Evolutionary conservation across 2,329 filamentous ascomycete species (phyloP).

Genomic region (Magnaporthiopsis rhizophila): DNA sequence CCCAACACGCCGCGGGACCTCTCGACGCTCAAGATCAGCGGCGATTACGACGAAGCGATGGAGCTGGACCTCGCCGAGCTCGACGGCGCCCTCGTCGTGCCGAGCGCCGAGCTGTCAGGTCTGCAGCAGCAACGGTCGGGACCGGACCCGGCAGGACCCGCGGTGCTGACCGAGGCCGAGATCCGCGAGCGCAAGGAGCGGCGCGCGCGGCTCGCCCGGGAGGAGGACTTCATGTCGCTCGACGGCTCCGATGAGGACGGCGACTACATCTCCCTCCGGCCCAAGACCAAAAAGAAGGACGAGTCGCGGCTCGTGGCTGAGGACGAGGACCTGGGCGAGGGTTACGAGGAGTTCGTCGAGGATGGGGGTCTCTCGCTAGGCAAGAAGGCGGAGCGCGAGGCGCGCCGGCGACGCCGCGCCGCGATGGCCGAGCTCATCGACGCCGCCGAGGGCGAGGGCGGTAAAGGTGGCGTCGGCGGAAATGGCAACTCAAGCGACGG

Average conservation of each 20-base stretch:
- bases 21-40: conserved; percentile 30
- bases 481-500: conserved; percentile 51
- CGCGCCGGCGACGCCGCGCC: conserved; percentile 54
- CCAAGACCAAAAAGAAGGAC: conserved; percentile 49
- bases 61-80: conserved; percentile 52
- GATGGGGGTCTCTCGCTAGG: conserved; percentile 75
- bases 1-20: conserved; percentile 70
- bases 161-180: conserved; percentile 73
- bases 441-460: conserved; percentile 61
- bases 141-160: conserved; percentile 12
- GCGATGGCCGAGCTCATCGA: conserved; percentile 81
- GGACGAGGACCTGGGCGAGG: conserved; percentile 88
- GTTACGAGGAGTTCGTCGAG: conserved; percentile 86
- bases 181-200: conserved; percentile 88
- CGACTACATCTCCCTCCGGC: conserved; percentile 23
- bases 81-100: conserved; percentile 58
- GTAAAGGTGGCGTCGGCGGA: conserved; percentile 40
- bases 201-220: conserved; percentile 67
- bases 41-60: conserved; percentile 42
- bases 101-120: conserved; percentile 31
- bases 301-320: conserved; percentile 71
- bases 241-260: conserved; percentile 43
- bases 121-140: conserved; percentile 13
- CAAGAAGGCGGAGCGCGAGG: conserved; percentile 68
- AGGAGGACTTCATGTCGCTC: conserved; percentile 59